Evolutionary conservation across 176 grass and related monocot species (phyloP).

Genomic region (Pontederia crassipes): DNA sequence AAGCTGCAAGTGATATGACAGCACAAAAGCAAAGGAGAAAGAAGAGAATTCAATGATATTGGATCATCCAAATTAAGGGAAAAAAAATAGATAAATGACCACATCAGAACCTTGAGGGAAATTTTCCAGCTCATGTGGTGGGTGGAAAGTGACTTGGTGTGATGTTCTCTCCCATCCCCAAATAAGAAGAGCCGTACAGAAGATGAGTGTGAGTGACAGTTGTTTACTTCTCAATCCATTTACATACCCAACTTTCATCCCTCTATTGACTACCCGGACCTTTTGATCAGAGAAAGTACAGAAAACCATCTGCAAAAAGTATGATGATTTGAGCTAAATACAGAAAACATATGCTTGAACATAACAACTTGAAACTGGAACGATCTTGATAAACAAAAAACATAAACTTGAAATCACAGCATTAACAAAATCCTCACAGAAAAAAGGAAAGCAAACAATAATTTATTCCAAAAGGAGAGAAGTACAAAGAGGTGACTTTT

Average conservation of each 20-base stretch:
- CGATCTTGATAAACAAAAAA: no score
- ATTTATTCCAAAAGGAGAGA: no score
- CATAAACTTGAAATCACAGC: no score
- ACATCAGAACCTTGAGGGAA: slow-evolving; percentile 40
- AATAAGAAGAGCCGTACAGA: slow-evolving; percentile 66
- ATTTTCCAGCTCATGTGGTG: slow-evolving; percentile 44
- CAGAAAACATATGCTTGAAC: no score
- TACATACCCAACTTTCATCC: slow-evolving; percentile 71
- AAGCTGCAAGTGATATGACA: slow-evolving; percentile 7
- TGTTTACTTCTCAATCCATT: slow-evolving; percentile 80
- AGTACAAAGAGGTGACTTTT: no score
- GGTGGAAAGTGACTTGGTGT: slow-evolving; percentile 29
- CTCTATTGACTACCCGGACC: slow-evolving; percentile 20
- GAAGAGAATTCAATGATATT: not conserved
- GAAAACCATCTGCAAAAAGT: no score
- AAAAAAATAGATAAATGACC: slow-evolving; percentile 6
- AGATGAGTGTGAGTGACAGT: slow-evolving; percentile 48
- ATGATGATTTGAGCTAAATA: no score
- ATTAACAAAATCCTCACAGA: no score
- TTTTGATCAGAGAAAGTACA: not conserved
- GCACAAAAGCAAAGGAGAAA: not conserved
- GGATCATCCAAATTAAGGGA: slow-evolving; percentile 1
- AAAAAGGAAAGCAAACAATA: no score
- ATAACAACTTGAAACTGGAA: no score
- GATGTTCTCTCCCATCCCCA: slow-evolving; percentile 83